Conservation (phyloP, 108 stramenopile species). For the Pinguiococcus pyrenoidosus region DNA sequence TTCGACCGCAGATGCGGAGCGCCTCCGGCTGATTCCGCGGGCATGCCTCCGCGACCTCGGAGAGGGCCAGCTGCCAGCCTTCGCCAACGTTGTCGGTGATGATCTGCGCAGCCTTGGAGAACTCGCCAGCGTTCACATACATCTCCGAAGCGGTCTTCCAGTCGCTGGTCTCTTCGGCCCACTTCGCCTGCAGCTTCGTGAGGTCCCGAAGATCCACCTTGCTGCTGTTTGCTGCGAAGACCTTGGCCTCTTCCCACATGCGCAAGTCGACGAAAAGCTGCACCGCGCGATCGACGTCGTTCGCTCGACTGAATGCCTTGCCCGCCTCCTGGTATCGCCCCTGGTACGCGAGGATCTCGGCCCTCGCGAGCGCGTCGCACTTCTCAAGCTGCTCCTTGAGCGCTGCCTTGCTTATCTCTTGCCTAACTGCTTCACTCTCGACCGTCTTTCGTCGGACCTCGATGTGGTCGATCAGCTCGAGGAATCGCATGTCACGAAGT, state of each 20-base stretch:
- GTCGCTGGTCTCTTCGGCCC: conserved; percentile 36
- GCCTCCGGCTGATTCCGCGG: conserved; percentile 20
- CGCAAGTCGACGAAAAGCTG: conserved; percentile 44
- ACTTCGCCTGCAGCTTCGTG: conserved; percentile 36
- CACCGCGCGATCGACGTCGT: conserved; percentile 30
- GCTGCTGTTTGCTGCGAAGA: conserved; percentile 14
- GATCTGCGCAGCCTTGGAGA: conserved; percentile 17
- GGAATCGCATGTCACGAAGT: conserved; percentile 30
- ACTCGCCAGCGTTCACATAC: conserved; percentile 24
- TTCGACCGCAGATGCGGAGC: conserved; percentile 27
- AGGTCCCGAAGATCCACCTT: conserved; percentile 26
- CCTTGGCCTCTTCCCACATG: conserved; percentile 48
- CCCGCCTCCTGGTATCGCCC: conserved; percentile 45
- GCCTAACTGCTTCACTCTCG: too few species aligned
- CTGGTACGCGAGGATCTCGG: conserved; percentile 38
- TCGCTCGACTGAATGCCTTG: conserved; percentile 28
- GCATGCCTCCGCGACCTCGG: conserved; percentile 21
- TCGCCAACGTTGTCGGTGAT: conserved; percentile 23
- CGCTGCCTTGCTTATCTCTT: too few species aligned
- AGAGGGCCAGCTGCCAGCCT: conserved; percentile 23
- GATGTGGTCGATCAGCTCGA: conserved; percentile 30
- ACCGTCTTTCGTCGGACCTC: conserved; percentile 6
- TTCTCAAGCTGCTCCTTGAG: conserved; percentile 5
- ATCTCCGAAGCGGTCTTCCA: conserved; percentile 36
- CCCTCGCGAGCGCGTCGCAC: conserved; percentile 5